phyloP scores from a whole-genome alignment of 306 rosid genomes.

The Ceratonia siliqua region DNA sequence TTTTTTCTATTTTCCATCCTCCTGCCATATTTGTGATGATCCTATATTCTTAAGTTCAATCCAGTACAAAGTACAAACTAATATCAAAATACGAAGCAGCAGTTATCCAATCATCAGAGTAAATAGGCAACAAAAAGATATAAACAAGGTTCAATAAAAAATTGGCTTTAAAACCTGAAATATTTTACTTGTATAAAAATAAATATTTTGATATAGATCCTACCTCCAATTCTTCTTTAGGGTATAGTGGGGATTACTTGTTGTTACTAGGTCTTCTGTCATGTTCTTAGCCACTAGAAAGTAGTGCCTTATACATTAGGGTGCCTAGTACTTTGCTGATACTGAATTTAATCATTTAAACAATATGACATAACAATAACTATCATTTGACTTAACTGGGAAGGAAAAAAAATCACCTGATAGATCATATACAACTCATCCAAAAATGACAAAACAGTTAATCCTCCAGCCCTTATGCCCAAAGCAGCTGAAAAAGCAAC shows the following conservation, averaged over 20 bases:
- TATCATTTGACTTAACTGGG: conserved; percentile 31
- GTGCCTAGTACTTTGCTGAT: neutral
- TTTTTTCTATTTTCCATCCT: neutral
- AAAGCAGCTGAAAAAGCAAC: conserved; percentile 60
- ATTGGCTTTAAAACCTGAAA: neutral
- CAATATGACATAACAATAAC: conserved; percentile 15
- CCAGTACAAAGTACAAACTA: neutral
- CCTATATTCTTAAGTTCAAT: neutral
- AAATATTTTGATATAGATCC: neutral
- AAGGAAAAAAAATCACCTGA: conserved; percentile 52
- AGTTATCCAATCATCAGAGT: neutral
- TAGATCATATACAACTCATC: conserved; percentile 71
- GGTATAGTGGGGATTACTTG: neutral
- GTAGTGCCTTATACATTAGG: neutral
- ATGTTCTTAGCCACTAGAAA: neutral
- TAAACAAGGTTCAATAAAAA: neutral
- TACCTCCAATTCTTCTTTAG: neutral
- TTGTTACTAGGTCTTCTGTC: neutral
- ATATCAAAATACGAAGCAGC: neutral
- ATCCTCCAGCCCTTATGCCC: conserved; percentile 55
- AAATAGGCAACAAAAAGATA: neutral
- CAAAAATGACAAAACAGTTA: conserved; percentile 64
- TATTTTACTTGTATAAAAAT: neutral
- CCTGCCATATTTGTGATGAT: neutral
- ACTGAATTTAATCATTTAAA: conserved; percentile 8